Base-by-base conservation (phyloP, 73 alveolate genomes). In the Symbiodinium pilosum region DNA sequence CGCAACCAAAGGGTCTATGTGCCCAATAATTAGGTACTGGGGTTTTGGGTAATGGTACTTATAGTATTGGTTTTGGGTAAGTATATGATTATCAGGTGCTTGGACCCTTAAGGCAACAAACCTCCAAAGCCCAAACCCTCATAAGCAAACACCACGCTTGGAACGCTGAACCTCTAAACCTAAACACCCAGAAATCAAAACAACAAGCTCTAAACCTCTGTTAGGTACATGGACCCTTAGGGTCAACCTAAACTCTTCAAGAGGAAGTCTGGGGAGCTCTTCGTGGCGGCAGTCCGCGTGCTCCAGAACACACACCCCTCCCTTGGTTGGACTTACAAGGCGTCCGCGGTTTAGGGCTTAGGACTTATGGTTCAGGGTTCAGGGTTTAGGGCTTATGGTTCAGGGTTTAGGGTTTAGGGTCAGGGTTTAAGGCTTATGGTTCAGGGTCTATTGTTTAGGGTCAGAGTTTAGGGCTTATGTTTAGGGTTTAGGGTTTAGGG, bases 221-320 rank as follows among this genome's bases (percentile, higher is more conserved):
- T 47, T 47, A 9, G 59, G 21, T 47, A 9, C 59, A 47, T 6
- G 59, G 59, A 6, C 14, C 14, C 59, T 47, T 47, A 20, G 73
- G 73, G 73, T 20, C 34, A 5, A 32, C 34, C 34, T 56, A 26
- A 3, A 56, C 5, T 56, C 34, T 56, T 26, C 4, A 20, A 32
- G 32, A 64, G 81, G 81, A 64, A 64, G 81, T 64, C 81, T 30
- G 81, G 81, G 18, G 81, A 64, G 81, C 12, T 64, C 39, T 64
- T 64, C 81, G 81, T 64, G 11, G 24, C 81, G 81, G 81, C 81
- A 34, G 81, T 64, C 81, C 81, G 81, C 38, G 34, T n/a, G 81
- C 24, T 64, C 7, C 81, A 64, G 38, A 34, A 64, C 39, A 64
- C 81, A 14, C 81, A 64, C 81, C 81, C 81, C 18, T 26, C 30